phyloP scores from a whole-genome alignment of 192 early-diverging fungal genomes.

The Powellomyces hirtus region DNA sequence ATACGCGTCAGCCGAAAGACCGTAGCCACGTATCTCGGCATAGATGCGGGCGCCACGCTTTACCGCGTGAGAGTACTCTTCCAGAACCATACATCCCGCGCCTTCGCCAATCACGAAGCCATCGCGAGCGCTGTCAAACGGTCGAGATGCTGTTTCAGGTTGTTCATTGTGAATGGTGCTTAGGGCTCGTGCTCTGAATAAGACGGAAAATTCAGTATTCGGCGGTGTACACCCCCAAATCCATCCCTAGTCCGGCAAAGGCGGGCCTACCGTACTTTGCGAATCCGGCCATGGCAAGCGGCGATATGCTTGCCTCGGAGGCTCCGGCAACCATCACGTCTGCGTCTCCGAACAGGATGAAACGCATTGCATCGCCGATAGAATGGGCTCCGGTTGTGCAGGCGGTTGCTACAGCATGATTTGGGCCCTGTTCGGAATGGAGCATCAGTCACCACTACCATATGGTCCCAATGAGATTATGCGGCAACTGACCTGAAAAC shows the following conservation, averaged over 20 bases:
- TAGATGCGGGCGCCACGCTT: constrained; percentile 85
- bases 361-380: constrained; percentile 90
- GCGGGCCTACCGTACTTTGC: constrained; percentile 58
- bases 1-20: constrained; percentile 84
- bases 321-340: constrained; percentile 96
- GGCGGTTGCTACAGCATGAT: constrained; percentile 89
- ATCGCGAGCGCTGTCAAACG: constrained; percentile 81
- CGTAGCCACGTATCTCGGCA: constrained; percentile 86
- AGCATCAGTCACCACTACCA: too few relatives aligned
- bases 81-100: constrained; percentile 81
- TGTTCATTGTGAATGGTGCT: constrained; percentile 75
- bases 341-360: constrained; percentile 88
- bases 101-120: constrained; percentile 98
- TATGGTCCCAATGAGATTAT: neutral
- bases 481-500: constrained; percentile 65
- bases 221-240: too few relatives aligned
- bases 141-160: constrained; percentile 79
- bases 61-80: constrained; percentile 85
- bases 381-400: constrained; percentile 96
- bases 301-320: constrained; percentile 79
- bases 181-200: constrained; percentile 70
- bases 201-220: too few relatives aligned
- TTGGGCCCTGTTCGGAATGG: constrained; percentile 70
- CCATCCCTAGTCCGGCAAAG: neutral
- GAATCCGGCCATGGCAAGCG: constrained; percentile 88